Conservation (phyloP, 2,329 filamentous ascomycete species). For the Cytospora piceicola region DNA sequence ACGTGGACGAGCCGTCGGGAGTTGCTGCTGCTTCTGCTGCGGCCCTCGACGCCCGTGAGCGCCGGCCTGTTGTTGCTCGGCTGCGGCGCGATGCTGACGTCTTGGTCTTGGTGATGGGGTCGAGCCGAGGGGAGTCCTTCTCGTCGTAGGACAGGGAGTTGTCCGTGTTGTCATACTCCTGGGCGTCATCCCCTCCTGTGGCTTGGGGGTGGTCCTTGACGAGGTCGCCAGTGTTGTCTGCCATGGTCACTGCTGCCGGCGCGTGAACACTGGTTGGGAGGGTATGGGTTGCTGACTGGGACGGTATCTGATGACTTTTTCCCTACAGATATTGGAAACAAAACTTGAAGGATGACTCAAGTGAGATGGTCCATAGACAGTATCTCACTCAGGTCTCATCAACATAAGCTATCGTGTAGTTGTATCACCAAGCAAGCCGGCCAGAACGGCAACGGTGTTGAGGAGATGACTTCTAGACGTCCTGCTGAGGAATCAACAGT, state of each 20-base stretch:
- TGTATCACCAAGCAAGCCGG: not conserved
- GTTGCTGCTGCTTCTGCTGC: not conserved
- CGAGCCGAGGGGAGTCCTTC: conserved; percentile 11
- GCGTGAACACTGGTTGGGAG: not conserved
- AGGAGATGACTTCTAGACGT: not conserved
- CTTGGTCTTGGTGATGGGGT: not conserved
- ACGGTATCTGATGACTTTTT: not conserved
- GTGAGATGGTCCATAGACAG: not conserved
- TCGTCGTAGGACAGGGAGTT: conserved; percentile 15
- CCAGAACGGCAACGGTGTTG: not conserved
- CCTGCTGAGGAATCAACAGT: not conserved
- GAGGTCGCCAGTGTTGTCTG: conserved; percentile 6
- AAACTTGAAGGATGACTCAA: not conserved
- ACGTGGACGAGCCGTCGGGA: conserved; percentile 16
- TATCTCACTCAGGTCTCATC: not conserved
- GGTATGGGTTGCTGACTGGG: not conserved
- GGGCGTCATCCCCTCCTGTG: not conserved
- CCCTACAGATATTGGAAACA: not conserved
- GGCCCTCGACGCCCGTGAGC: conserved; percentile 3
- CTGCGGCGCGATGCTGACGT: conserved; percentile 9
- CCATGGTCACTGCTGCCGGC: conserved; percentile 2
- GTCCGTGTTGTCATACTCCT: conserved; percentile 20
- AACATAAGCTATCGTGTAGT: not conserved
- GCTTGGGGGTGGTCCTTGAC: conserved; percentile 5
- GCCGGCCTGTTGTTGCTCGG: not conserved